phyloP scores from a whole-genome alignment of 2,329 filamentous ascomycete species.

The Fusarium sp. region DNA sequence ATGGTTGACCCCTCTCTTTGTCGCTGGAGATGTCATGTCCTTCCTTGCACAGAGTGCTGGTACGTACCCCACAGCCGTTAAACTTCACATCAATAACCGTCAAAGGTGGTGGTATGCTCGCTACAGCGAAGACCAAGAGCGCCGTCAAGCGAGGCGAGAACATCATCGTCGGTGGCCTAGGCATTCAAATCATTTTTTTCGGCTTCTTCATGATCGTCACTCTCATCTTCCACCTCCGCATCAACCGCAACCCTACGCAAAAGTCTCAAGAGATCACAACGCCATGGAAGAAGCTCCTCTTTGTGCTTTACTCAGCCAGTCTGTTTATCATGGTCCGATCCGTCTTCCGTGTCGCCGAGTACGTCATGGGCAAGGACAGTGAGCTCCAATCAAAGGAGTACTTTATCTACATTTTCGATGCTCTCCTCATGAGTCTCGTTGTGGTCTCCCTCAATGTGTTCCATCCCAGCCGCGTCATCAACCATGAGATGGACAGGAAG shows the following conservation, averaged over 20 bases:
- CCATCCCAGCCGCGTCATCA: conserved; percentile 42
- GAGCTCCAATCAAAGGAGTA: conserved; percentile 48
- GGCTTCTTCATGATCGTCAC: conserved; percentile 61
- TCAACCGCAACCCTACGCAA: conserved; percentile 29
- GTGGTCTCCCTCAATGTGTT: conserved; percentile 41
- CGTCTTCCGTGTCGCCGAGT: conserved; percentile 55
- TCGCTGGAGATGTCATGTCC: conserved; percentile 58
- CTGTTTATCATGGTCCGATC: conserved; percentile 53
- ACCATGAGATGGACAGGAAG: conserved; percentile 25
- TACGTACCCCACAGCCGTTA: background rate
- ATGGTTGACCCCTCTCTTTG: conserved; percentile 62
- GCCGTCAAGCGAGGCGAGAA: conserved; percentile 52
- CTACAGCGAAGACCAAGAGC: conserved; percentile 39
- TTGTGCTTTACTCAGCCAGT: conserved; percentile 41
- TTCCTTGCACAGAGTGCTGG: conserved; percentile 50
- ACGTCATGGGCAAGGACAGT: conserved; percentile 48
- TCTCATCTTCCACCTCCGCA: conserved; percentile 54
- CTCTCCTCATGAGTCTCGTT: conserved; percentile 47
- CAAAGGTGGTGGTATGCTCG: conserved; percentile 40
- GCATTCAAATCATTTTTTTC: conserved; percentile 65
- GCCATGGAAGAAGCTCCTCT: conserved; percentile 47
- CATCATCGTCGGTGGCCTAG: conserved; percentile 62
- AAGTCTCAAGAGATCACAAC: conserved; percentile 33
- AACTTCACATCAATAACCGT: background rate
- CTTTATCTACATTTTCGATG: conserved; percentile 52